phyloP scores from a whole-genome alignment of 2,329 filamentous ascomycete species.

The Scleromitrula shiraiana region DNA sequence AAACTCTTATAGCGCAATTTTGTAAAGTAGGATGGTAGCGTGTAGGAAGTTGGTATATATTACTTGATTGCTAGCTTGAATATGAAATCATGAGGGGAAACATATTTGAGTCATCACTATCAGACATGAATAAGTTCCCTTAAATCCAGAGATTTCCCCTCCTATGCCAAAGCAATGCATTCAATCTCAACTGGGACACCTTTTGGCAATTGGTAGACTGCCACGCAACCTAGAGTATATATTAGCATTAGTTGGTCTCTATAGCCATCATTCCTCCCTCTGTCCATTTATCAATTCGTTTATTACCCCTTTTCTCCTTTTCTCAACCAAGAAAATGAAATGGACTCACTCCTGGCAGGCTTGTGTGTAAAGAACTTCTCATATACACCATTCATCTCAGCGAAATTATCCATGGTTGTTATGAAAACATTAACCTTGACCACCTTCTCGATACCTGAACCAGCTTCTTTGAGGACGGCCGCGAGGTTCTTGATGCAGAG shows the following conservation, averaged over 20 bases:
- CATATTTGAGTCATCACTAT: too few species aligned
- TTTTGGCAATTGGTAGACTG: conserved; percentile 83
- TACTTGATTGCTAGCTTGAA: too few species aligned
- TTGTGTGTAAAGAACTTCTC: conserved; percentile 78
- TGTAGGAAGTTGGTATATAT: too few species aligned
- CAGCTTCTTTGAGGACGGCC: conserved; percentile 77
- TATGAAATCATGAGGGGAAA: too few species aligned
- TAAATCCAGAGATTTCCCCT: too few species aligned
- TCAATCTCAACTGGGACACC: conserved; percentile 88
- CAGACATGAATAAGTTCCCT: too few species aligned
- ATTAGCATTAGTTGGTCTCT: conserved; percentile 6
- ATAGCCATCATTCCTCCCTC: background rate
- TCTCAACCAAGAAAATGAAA: background rate
- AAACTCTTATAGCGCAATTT: too few species aligned
- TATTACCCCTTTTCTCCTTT: background rate
- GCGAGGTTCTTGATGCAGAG: conserved; percentile 71
- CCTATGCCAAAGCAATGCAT: conserved; percentile 65
- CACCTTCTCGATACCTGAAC: conserved; percentile 68
- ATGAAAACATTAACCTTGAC: conserved; percentile 90
- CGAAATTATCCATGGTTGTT: conserved; percentile 57
- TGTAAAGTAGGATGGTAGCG: too few species aligned
- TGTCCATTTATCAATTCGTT: background rate
- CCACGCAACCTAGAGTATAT: conserved; percentile 54
- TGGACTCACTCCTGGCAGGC: conserved; percentile 61
- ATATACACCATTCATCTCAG: conserved; percentile 57